These are phyloP conservation scores for Scopulariopsis brevicaulis DNA, from an alignment of 2,329 filamentous ascomycete species.

Conservation along the genomic window DNA sequence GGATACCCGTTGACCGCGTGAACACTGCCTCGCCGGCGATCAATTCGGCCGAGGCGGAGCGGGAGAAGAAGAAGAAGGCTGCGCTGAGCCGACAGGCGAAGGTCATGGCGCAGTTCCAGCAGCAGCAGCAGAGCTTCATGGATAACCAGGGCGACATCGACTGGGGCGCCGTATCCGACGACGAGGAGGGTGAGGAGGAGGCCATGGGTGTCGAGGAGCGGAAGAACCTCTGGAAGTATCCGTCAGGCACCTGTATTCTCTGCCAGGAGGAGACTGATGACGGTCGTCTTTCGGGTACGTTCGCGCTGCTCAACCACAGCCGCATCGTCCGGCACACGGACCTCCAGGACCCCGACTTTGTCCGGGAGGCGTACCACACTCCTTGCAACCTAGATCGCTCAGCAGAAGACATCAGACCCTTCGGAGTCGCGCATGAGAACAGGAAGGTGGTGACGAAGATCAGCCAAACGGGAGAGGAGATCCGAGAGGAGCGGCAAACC, in stretches of 20 bases:
- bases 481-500: slow-evolving; percentile 65
- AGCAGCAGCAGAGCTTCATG: slow-evolving; percentile 92
- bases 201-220: slow-evolving; percentile 49
- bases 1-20: slow-evolving; percentile 64
- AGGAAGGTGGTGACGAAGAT: slow-evolving; percentile 65
- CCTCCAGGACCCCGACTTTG: slow-evolving; percentile 67
- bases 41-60: slow-evolving; percentile 57
- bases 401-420: slow-evolving; percentile 73
- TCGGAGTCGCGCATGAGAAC: slow-evolving; percentile 85
- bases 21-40: slow-evolving; percentile 73
- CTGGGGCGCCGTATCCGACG: slow-evolving; percentile 57
- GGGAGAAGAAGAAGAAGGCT: slow-evolving; percentile 79
- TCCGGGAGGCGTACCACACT: slow-evolving; percentile 69
- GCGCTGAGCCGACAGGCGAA: slow-evolving; percentile 81
- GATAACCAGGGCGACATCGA: slow-evolving; percentile 79
- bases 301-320: slow-evolving; percentile 80
- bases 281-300: slow-evolving; percentile 79
- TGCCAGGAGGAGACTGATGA: slow-evolving; percentile 96
- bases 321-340: slow-evolving; percentile 80
- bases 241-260: slow-evolving; percentile 83
- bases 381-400: slow-evolving; percentile 77
- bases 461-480: slow-evolving; percentile 57
- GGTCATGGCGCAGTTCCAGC: slow-evolving; percentile 96
- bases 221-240: slow-evolving; percentile 74
- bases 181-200: slow-evolving; percentile 56